Evolutionary conservation across 2,329 filamentous ascomycete genomes (phyloP), one percentile per base, ranked within the genome.

Genomic region (Ophiostoma ulmi): DNA sequence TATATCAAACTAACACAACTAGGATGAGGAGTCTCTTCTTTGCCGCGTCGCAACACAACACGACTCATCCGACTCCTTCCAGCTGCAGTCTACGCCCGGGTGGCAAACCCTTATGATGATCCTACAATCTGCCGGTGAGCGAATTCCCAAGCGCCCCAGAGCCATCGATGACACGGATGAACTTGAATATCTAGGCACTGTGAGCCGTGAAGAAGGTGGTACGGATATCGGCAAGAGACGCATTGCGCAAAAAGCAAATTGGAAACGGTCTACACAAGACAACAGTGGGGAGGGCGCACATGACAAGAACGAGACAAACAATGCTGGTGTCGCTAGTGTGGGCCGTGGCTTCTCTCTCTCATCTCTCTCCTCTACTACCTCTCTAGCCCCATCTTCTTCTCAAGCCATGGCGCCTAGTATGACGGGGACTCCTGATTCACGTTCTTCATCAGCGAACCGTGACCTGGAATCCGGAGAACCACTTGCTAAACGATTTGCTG

Each of bases 41-140:
- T 96, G 92, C 83, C 91, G 90, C 76, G 91, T 96, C 69, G 94
- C 94, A 35, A 91, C 89, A 63, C 87, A 88, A 72, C 91, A 94
- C 78, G 91, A 97, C 80, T 86, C 92, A 71, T 87, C 90, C 73
- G 91, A 96, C 75, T 90, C 90, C 72, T 89, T 93, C 78, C 90
- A 95, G 78, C 86, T 99, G 75, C 88, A 93, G 80, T 90, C 93
- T 76, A 94, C 91, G 76, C 87, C 90, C 78, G 95, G 95, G 77
- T 99, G 95, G 95, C 91, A 94, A 80, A 98, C 93, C 72, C 86
- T 99, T 78, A 86, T 94, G 81, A 90, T 91, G 80, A 97, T 99
- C 80, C 87, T 98, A 83, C 89, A 95, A 89, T 91, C 93, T 88
- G 93, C 92, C 87, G 93, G 94, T 97, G 94, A 97, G 91, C 90